Evolutionary conservation across 768 basidiomycete genomes (phyloP).

Genomic region (Sarcodon sp.): DNA sequence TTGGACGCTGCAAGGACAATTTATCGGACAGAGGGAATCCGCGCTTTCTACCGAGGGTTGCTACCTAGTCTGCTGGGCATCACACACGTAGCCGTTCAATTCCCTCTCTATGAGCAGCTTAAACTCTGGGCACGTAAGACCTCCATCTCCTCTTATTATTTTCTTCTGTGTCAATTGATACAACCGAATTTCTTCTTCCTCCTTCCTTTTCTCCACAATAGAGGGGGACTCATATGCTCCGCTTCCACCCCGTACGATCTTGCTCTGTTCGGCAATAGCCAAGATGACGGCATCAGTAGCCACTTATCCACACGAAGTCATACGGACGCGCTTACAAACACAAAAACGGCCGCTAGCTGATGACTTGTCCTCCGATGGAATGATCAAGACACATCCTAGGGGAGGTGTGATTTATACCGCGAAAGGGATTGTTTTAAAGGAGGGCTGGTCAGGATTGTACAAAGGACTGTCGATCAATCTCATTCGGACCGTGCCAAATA

Average conservation of each 20-base stretch:
- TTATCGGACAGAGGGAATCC: slow-evolving; percentile 75
- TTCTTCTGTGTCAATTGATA: slow-evolving; percentile 2
- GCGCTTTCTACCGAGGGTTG: slow-evolving; percentile 91
- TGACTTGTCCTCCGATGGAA: slow-evolving; percentile 18
- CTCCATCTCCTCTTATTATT: slow-evolving; percentile 2
- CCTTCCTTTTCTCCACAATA: slow-evolving; percentile 5
- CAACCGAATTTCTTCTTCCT: slow-evolving; percentile 1
- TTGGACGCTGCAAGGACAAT: slow-evolving; percentile 84
- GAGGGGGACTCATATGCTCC: slow-evolving; percentile 11
- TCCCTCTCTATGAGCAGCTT: slow-evolving; percentile 90
- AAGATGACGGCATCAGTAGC: slow-evolving; percentile 95
- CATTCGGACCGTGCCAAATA: slow-evolving; percentile 89
- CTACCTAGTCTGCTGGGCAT: slow-evolving; percentile 91
- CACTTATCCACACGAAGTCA: slow-evolving; percentile 97
- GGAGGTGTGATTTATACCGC: slow-evolving; percentile 68
- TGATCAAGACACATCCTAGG: slow-evolving; percentile 39
- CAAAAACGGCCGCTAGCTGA: slow-evolving; percentile 57
- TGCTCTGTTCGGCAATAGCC: slow-evolving; percentile 82
- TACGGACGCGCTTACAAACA: slow-evolving; percentile 96
- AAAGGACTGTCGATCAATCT: slow-evolving; percentile 91
- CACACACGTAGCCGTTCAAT: slow-evolving; percentile 91
- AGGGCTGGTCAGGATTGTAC: slow-evolving; percentile 87
- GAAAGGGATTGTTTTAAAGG: slow-evolving; percentile 58
- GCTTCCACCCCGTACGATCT: slow-evolving; percentile 50
- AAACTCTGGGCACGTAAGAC: slow-evolving; percentile 78